Evolutionary conservation across 164 flowering plant species (phyloP).

Genomic region (Akebia trifoliata): DNA sequence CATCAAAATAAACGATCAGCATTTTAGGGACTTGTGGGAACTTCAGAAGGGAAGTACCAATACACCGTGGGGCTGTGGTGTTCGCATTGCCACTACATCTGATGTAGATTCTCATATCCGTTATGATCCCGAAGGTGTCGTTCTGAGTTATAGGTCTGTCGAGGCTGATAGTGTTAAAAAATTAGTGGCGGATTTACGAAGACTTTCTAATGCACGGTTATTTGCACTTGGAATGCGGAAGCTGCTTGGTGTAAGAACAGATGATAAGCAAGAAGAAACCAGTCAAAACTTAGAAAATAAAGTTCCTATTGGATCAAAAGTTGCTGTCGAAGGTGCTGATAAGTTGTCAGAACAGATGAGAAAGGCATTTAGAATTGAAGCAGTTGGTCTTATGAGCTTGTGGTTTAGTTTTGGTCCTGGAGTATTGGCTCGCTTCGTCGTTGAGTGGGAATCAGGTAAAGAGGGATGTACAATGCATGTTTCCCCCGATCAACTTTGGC

Average conservation of each 20-base stretch:
- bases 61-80: constrained; percentile 88
- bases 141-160: constrained; percentile 73
- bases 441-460: constrained; percentile 96
- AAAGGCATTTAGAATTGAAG: constrained; percentile 85
- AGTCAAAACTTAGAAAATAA: constrained; percentile 42
- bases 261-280: constrained; percentile 65
- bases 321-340: constrained; percentile 43
- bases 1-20: constrained; percentile 90
- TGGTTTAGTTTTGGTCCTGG: constrained; percentile 99
- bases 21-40: constrained; percentile 93
- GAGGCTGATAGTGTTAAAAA: constrained; percentile 82
- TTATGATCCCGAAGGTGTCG: constrained; percentile 89
- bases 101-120: constrained; percentile 91
- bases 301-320: constrained; percentile 37
- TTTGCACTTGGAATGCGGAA: constrained; percentile 95
- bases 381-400: constrained; percentile 91
- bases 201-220: constrained; percentile 88
- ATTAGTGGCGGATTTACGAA: constrained; percentile 78
- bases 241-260: constrained; percentile 78
- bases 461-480: constrained; percentile 99
- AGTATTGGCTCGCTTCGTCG: constrained; percentile 93
- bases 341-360: constrained; percentile 74
- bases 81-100: constrained; percentile 89
- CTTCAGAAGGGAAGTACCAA: constrained; percentile 72
- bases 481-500: constrained; percentile 99